Evolutionary conservation across 257 asterid species (phyloP).

Genomic region (Solanum sejunctum): DNA sequence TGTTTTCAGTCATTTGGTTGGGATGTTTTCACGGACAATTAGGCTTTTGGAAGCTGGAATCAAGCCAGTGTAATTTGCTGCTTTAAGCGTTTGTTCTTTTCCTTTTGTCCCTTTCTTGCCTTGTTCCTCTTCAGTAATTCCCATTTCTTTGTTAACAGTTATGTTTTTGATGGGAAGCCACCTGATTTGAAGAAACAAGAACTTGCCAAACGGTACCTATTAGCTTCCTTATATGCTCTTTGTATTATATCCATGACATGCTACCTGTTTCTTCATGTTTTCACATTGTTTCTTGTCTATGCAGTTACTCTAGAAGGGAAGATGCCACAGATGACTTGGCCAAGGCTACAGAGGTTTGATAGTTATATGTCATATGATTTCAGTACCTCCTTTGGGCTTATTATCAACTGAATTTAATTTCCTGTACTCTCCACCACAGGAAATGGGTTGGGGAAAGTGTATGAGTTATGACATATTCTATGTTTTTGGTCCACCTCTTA

Average conservation of each 20-base stretch:
- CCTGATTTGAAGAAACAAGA: slow-evolving; percentile 94
- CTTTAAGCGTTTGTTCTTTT: background rate
- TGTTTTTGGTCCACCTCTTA: background rate
- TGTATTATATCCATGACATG: background rate
- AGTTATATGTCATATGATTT: background rate
- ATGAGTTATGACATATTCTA: background rate
- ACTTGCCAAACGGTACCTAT: slow-evolving; percentile 85
- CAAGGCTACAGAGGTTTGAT: slow-evolving; percentile 69
- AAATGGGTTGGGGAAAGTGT: background rate
- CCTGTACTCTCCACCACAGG: background rate
- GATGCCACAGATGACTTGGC: slow-evolving; percentile 81
- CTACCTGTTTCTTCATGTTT: background rate
- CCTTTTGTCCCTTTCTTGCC: background rate
- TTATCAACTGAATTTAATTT: background rate
- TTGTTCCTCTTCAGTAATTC: background rate
- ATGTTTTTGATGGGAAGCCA: slow-evolving; percentile 94
- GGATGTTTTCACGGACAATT: slow-evolving; percentile 88
- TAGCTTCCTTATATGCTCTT: slow-evolving; percentile 3
- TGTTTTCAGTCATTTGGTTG: slow-evolving; percentile 73
- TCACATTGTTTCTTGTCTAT: slow-evolving; percentile 4
- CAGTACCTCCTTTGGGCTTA: background rate
- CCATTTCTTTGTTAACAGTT: slow-evolving; percentile 26
- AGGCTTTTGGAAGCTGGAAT: slow-evolving; percentile 98
- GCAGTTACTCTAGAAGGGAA: slow-evolving; percentile 76
- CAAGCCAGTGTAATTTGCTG: slow-evolving; percentile 69